phyloP scores from a whole-genome alignment of 2,329 filamentous ascomycete genomes.

The Davidsoniella virescens region DNA sequence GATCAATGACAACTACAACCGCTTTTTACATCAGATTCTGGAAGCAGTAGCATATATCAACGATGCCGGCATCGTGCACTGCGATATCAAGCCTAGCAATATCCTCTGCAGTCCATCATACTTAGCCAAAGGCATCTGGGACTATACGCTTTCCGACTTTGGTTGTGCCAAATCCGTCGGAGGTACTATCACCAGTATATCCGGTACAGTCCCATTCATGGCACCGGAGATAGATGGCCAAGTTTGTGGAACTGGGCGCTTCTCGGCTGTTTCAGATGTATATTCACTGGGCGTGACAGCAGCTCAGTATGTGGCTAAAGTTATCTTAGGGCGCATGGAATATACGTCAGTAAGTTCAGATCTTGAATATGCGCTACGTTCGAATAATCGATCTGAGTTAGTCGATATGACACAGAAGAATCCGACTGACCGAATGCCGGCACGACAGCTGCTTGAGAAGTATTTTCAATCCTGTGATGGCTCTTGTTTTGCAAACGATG shows the following conservation, averaged over 20 bases:
- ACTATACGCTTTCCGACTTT: slow-evolving; percentile 10
- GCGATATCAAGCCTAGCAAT: slow-evolving; percentile 9
- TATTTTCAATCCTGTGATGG: neutral
- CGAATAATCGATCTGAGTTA: too few relatives aligned
- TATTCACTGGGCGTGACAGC: too few relatives aligned
- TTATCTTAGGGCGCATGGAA: too few relatives aligned
- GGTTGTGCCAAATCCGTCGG: neutral
- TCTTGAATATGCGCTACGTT: too few relatives aligned
- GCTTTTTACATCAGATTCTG: slow-evolving; percentile 7
- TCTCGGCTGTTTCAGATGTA: too few relatives aligned
- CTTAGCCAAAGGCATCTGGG: neutral
- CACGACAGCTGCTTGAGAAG: neutral
- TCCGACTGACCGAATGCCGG: neutral
- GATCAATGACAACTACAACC: neutral
- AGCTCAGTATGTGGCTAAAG: too few relatives aligned
- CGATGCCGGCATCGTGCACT: neutral
- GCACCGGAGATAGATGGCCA: too few relatives aligned
- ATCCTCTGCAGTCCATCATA: slow-evolving; percentile 3
- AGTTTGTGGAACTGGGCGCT: too few relatives aligned
- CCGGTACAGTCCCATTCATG: too few relatives aligned
- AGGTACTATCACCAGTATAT: too few relatives aligned
- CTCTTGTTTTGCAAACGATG: neutral
- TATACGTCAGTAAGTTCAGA: too few relatives aligned
- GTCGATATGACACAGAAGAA: neutral
- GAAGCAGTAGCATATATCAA: slow-evolving; percentile 3